Conservation (phyloP, 2,329 filamentous ascomycete genomes). For the Cladosporium sp. region DNA sequence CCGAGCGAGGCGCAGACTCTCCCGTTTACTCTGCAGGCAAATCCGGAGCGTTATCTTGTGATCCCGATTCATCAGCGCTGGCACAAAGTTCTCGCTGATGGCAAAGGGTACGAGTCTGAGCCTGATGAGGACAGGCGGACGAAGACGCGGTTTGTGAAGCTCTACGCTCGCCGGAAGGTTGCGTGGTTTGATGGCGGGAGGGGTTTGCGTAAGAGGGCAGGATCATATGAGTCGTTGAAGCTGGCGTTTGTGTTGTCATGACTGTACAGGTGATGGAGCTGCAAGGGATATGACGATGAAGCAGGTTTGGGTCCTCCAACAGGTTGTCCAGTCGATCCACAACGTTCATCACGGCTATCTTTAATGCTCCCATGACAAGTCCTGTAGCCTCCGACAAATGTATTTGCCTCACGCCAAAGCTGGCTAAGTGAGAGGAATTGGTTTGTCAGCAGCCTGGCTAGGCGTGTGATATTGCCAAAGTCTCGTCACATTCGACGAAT, state of each 20-base stretch:
- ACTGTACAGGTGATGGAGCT: neutral
- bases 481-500: too few relatives aligned
- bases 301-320: fast-evolving
- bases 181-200: neutral
- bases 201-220: neutral
- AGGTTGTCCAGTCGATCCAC: neutral
- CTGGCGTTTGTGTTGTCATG: neutral
- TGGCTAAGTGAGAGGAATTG: neutral
- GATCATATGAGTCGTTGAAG: neutral
- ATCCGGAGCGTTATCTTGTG: neutral
- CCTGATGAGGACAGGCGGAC: neutral
- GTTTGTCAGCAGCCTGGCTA: neutral
- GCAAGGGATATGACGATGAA: neutral
- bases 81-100: neutral
- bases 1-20: neutral
- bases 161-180: neutral
- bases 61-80: neutral
- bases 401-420: neutral
- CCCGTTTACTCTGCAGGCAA: fast-evolving
- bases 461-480: too few relatives aligned
- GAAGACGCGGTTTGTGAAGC: neutral
- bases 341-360: neutral
- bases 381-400: too few relatives aligned
- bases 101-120: neutral
- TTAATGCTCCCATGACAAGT: too few relatives aligned